Percentiles rank a stretch among this genome's conserved stretches.
These are phyloP conservation scores for Trypanosoma congolense DNA, from an alignment of 208 protist genomes.

Conservation along the genomic window DNA sequence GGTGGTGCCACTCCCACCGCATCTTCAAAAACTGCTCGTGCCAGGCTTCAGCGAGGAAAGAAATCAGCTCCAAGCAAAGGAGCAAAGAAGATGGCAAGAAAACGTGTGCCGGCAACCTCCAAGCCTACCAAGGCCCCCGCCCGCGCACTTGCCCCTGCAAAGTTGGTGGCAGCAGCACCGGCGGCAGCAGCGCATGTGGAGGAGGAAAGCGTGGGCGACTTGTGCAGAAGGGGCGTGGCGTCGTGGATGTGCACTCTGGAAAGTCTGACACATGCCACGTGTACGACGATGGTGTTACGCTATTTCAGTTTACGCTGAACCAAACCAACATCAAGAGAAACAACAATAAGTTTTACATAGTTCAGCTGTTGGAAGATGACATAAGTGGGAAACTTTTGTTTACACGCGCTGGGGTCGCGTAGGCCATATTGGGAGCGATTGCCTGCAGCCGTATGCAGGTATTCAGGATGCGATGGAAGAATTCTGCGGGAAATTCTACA, in stretches of 20 bases:
- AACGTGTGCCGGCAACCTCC: conserved; percentile 17
- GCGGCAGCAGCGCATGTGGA: not conserved
- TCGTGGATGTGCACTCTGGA: conserved; percentile 55
- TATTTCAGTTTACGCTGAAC: conserved; percentile 83
- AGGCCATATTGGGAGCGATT: conserved; percentile 56
- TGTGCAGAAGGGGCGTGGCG: conserved; percentile 63
- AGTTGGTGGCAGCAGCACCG: conserved; percentile 6
- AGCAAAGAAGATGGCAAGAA: conserved; percentile 9
- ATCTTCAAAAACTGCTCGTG: not conserved
- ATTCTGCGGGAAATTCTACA: conserved; percentile 47
- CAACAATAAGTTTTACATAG: conserved; percentile 88
- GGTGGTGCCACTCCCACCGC: not conserved
- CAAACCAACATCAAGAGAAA: conserved; percentile 71
- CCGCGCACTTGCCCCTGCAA: no score
- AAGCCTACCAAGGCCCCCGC: conserved; percentile 1
- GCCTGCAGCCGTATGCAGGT: conserved; percentile 25
- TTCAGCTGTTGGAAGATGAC: conserved; percentile 78
- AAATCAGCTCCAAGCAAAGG: conserved; percentile 7
- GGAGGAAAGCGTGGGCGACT: conserved; percentile 20
- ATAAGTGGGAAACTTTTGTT: conserved; percentile 26
- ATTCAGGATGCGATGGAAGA: conserved; percentile 21
- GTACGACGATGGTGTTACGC: conserved; percentile 34
- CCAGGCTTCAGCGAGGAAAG: not conserved
- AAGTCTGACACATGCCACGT: conserved; percentile 54
- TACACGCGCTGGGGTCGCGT: conserved; percentile 82